Evolutionary conservation across 768 basidiomycete genomes (phyloP).

Genomic region (Trametes cubensis): DNA sequence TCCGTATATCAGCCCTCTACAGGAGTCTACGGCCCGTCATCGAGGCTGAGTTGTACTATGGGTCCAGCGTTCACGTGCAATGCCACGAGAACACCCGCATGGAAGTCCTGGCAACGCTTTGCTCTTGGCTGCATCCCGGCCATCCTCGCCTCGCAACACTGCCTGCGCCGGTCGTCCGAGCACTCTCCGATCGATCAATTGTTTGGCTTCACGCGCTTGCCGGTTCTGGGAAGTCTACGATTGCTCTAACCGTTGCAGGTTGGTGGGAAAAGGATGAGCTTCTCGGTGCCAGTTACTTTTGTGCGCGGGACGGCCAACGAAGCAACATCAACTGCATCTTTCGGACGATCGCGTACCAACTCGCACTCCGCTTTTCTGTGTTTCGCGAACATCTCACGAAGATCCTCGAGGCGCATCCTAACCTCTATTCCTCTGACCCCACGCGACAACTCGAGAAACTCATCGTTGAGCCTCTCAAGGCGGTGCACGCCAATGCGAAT

Average conservation of each 20-base stretch:
- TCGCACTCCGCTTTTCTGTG: slow-evolving; percentile 3
- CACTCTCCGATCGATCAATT: neutral
- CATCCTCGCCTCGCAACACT: neutral
- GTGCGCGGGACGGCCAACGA: slow-evolving; percentile 18
- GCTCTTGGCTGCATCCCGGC: neutral
- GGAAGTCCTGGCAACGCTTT: neutral
- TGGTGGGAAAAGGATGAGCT: neutral
- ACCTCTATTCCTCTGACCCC: neutral
- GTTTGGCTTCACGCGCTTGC: slow-evolving; percentile 22
- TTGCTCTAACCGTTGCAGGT: slow-evolving; percentile 14
- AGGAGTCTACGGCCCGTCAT: neutral
- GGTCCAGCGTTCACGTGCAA: neutral
- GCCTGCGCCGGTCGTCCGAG: neutral
- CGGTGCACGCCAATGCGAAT: neutral
- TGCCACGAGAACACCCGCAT: neutral
- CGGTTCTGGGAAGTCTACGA: slow-evolving; percentile 20
- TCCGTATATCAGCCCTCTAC: neutral
- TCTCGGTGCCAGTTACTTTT: slow-evolving; percentile 24
- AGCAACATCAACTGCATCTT: slow-evolving; percentile 16
- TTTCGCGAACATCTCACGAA: neutral
- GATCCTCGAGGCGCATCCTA: neutral
- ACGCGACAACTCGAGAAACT: slow-evolving; percentile 16
- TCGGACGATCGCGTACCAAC: slow-evolving; percentile 17
- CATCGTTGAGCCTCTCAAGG: slow-evolving; percentile 10
- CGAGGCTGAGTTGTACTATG: neutral